Evolutionary conservation across 2,329 filamentous ascomycete species (phyloP).

Genomic region (Corynespora cassiicola): DNA sequence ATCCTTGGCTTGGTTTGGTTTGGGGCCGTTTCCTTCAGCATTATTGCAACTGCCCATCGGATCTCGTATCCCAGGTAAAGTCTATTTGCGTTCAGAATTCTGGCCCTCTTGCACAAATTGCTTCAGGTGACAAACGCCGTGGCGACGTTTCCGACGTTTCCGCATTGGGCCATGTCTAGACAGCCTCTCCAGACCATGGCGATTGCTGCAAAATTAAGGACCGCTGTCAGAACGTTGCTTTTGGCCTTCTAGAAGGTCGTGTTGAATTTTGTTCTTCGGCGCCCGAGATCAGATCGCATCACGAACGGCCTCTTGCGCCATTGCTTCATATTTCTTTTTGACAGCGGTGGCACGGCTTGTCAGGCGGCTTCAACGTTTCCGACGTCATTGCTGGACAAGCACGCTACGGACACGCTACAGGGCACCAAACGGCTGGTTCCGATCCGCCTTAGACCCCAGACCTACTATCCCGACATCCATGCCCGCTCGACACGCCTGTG

Average conservation of each 20-base stretch:
- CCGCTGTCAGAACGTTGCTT: background rate
- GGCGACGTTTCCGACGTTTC: slow-evolving; percentile 10
- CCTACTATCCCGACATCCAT: slow-evolving; percentile 6
- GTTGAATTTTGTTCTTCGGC: too few species aligned
- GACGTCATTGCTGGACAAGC: too few species aligned
- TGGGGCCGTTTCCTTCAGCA: slow-evolving; percentile 23
- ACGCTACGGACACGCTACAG: too few species aligned
- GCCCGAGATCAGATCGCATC: too few species aligned
- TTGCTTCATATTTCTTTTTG: slow-evolving; percentile 10
- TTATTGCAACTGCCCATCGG: slow-evolving; percentile 9
- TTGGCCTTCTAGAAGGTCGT: slow-evolving; percentile 10
- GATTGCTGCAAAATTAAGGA: slow-evolving; percentile 7
- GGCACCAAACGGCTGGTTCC: too few species aligned
- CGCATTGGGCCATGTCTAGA: slow-evolving; percentile 10
- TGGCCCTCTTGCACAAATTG: slow-evolving; percentile 23
- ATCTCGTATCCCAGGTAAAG: slow-evolving; percentile 15
- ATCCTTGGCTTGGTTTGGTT: slow-evolving; percentile 25
- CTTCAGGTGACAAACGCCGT: slow-evolving; percentile 16
- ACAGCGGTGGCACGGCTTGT: too few species aligned
- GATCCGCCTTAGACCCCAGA: slow-evolving; percentile 1
- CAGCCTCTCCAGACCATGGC: slow-evolving; percentile 1
- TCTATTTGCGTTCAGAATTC: slow-evolving; percentile 16
- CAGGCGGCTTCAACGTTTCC: too few species aligned
- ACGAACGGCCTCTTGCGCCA: slow-evolving; percentile 1
- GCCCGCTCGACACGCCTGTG: slow-evolving; percentile 19